phyloP scores from a whole-genome alignment of 2,329 filamentous ascomycete species.

The Beauveria bassiana region DNA sequence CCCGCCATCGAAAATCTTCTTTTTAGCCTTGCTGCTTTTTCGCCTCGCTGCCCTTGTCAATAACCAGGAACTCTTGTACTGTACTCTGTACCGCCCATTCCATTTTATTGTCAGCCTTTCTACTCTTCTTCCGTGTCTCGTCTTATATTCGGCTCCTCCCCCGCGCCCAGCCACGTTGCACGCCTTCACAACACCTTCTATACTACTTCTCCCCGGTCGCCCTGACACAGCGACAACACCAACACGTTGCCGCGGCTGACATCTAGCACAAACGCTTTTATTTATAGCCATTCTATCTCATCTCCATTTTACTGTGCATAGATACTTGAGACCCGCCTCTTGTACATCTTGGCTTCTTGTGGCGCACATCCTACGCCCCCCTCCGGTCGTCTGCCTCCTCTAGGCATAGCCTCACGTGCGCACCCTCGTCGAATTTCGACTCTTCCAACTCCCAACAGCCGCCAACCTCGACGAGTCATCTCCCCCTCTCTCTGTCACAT shows the following conservation, averaged over 20 bases:
- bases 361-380: neutral
- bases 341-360: neutral
- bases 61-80: neutral
- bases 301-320: neutral
- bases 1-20: neutral
- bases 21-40: neutral
- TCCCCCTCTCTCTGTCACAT: neutral
- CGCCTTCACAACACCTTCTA: neutral
- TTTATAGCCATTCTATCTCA: neutral
- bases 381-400: slow-evolving; percentile 5
- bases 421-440: neutral
- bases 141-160: slow-evolving; percentile 4
- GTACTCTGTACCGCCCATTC: neutral
- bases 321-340: neutral
- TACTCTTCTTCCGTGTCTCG: neutral
- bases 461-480: neutral
- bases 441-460: neutral
- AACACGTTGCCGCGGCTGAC: neutral
- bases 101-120: neutral
- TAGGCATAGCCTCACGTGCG: slow-evolving; percentile 11
- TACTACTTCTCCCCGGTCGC: neutral
- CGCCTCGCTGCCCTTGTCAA: too few species aligned
- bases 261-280: neutral
- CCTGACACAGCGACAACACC: neutral
- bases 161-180: neutral